Evolutionary conservation across 2,329 filamentous ascomycete genomes (phyloP).

Genomic region (Sclerotinia spermophila): DNA sequence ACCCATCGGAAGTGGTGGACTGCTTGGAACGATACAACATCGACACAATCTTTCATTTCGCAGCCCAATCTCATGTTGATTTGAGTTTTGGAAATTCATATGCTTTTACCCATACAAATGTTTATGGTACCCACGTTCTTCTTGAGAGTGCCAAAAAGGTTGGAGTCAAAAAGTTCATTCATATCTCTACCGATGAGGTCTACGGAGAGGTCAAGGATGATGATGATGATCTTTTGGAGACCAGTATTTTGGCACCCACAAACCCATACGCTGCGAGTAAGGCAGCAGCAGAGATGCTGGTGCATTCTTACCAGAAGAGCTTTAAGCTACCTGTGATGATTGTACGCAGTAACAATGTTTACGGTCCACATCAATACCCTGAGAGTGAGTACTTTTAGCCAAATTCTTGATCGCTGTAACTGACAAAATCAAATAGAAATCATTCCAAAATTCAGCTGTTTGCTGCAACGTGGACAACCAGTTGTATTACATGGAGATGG

Average conservation of each 20-base stretch:
- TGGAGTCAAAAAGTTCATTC: conserved; percentile 69
- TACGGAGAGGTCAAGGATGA: conserved; percentile 75
- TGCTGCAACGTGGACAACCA: conserved; percentile 62
- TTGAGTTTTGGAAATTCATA: conserved; percentile 80
- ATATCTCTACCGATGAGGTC: conserved; percentile 82
- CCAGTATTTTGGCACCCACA: conserved; percentile 71
- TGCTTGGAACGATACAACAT: conserved; percentile 69
- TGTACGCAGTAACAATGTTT: conserved; percentile 80
- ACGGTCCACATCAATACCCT: conserved; percentile 78
- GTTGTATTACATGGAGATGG: conserved; percentile 76
- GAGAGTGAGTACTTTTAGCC: conserved; percentile 58
- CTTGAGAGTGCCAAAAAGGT: conserved; percentile 73
- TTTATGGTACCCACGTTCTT: conserved; percentile 79
- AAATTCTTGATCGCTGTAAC: not conserved
- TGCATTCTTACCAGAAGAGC: conserved; percentile 81
- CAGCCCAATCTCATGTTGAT: conserved; percentile 82
- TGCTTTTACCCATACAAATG: conserved; percentile 76
- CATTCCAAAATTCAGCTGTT: conserved; percentile 75
- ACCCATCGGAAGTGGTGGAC: conserved; percentile 63
- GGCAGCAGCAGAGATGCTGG: conserved; percentile 78
- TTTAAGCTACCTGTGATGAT: conserved; percentile 79
- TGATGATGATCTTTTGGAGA: conserved; percentile 68
- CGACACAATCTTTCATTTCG: conserved; percentile 80
- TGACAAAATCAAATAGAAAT: conserved; percentile 55
- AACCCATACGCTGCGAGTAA: conserved; percentile 82